Base-by-base conservation (phyloP, 805 yeast genomes). In the Ogataea philodendri region DNA sequence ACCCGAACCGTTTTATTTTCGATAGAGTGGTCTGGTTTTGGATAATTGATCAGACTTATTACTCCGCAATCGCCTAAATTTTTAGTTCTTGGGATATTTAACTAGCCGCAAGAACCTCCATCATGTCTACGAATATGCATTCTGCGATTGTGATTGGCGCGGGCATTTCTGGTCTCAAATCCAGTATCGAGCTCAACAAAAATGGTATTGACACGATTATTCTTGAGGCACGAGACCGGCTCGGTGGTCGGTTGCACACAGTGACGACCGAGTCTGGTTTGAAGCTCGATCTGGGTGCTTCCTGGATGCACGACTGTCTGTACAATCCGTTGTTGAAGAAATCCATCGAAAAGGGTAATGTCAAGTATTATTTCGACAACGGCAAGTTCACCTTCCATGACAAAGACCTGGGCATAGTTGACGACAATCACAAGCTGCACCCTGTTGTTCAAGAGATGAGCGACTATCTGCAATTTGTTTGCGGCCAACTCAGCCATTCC, bases 1-100 rank as follows among this genome's bases (percentile, higher is more conserved):
- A 55, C 60, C 8, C 50, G 49, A 30, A 62, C 64, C 10, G 63
- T 61, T 30, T 72, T 73, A 11, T 90, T 76, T 53, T 82, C 95
- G 5, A 66, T 90, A 2, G 96, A 90, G 61, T 90, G 98, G 98
- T 88, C 97, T 1, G 97, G 96, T 0, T 90, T 90, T 63, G 97
- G 96, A 39, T 87, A 58, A 45, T 22, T 24, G n/a, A n/a, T n/a
- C n/a, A n/a, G n/a, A n/a, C n/a, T n/a, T n/a, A n/a, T n/a, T n/a
- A n/a, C n/a, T n/a, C n/a, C n/a, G n/a, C n/a, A n/a, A n/a, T n/a
- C n/a, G n/a, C n/a, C n/a, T n/a, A n/a, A n/a, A n/a, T n/a, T n/a
- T n/a, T n/a, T n/a, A n/a, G n/a, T n/a, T n/a, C n/a, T n/a, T n/a
- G n/a, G n/a, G n/a, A n/a, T n/a, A n/a, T n/a, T n/a, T n/a, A n/a